Conservation (phyloP, 345 rosid genomes). For the Eucalyptus erythrocorys region DNA sequence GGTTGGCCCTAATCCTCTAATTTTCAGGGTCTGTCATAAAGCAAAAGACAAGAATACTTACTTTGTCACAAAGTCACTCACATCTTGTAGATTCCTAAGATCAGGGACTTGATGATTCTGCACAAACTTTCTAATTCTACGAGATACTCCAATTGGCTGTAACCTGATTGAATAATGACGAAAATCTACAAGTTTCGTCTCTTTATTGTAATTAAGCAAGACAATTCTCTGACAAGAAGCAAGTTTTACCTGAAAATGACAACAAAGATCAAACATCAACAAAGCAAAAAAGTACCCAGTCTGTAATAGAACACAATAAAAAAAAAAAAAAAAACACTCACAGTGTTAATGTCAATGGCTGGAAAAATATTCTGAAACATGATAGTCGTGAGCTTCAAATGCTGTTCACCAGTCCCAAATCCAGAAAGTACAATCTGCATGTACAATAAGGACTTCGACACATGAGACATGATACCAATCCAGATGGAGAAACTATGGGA, state of each 20-base stretch:
- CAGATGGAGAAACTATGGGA: background rate
- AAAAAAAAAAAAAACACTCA: constrained; percentile 15
- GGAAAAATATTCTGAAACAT: constrained; percentile 98
- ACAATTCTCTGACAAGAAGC: constrained; percentile 91
- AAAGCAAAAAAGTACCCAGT: background rate
- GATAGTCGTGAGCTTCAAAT: constrained; percentile 70
- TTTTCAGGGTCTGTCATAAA: background rate
- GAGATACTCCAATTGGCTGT: constrained; percentile 84
- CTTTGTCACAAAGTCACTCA: constrained; percentile 88
- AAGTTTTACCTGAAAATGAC: constrained; percentile 70
- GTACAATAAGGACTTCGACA: background rate
- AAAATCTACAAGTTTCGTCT: constrained; percentile 76
- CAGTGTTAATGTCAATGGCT: constrained; percentile 84
- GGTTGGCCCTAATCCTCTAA: background rate
- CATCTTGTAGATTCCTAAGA: constrained; percentile 81
- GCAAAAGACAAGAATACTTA: constrained; percentile 16
- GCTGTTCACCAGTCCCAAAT: constrained; percentile 79
- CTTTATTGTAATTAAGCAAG: constrained; percentile 82
- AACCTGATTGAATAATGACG: constrained; percentile 85
- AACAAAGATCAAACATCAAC: constrained; percentile 1
- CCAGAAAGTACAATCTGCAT: constrained; percentile 91
- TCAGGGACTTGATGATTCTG: constrained; percentile 84
- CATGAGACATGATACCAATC: background rate
- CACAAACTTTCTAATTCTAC: constrained; percentile 79
- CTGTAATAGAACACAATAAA: background rate